Conservation (phyloP, 306 rosid genomes). For the Trifolium subterraneum region DNA sequence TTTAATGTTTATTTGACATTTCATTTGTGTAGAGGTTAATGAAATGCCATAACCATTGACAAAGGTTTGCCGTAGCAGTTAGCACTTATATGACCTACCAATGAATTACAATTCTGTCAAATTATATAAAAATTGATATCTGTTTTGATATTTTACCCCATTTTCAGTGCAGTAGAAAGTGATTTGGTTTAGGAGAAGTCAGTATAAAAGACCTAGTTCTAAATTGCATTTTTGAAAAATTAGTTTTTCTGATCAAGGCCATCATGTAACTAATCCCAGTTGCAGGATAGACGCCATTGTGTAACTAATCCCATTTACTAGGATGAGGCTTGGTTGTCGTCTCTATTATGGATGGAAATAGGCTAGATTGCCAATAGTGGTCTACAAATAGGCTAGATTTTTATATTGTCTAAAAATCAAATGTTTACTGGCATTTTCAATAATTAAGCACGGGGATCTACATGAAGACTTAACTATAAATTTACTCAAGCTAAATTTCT, state of each 20-base stretch:
- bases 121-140: background rate
- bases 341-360: too few relatives aligned
- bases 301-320: too few relatives aligned
- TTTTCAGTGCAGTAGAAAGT: background rate
- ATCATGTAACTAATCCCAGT: background rate
- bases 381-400: too few relatives aligned
- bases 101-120: background rate
- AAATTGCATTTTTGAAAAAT: background rate
- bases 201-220: background rate
- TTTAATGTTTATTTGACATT: conserved; percentile 7
- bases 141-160: conserved; percentile 24
- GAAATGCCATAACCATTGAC: background rate
- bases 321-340: background rate
- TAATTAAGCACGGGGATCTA: background rate
- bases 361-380: background rate
- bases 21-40: conserved; percentile 9
- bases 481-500: background rate
- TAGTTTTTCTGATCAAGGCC: conserved; percentile 14
- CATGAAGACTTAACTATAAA: background rate
- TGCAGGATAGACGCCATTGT: background rate
- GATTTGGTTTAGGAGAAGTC: conserved; percentile 16
- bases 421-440: background rate
- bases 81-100: background rate
- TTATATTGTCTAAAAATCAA: background rate
- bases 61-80: background rate